phyloP scores from a whole-genome alignment of 2,329 filamentous ascomycete genomes.

The Parastagonospora avenae region DNA sequence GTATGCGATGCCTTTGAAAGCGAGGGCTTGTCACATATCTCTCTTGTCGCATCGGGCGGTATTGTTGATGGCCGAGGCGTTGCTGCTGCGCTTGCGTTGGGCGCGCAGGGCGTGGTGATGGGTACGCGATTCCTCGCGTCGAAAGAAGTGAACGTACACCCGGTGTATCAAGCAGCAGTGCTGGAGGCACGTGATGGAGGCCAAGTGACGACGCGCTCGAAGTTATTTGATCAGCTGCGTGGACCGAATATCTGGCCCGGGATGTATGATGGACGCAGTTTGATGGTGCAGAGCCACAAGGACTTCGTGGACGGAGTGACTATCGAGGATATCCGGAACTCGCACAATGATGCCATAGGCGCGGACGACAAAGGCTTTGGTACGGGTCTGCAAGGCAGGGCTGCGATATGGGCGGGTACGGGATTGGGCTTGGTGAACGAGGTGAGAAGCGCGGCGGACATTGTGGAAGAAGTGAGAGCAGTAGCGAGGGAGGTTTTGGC shows the following conservation, averaged over 20 bases:
- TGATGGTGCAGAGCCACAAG: slow-evolving; percentile 59
- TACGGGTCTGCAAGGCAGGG: slow-evolving; percentile 56
- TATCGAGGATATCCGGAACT: slow-evolving; percentile 50
- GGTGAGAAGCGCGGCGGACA: slow-evolving; percentile 56
- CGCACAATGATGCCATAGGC: slow-evolving; percentile 54
- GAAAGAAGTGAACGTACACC: slow-evolving; percentile 52
- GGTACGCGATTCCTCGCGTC: slow-evolving; percentile 68
- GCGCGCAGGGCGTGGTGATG: slow-evolving; percentile 61
- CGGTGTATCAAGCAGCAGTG: slow-evolving; percentile 54
- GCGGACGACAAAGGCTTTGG: slow-evolving; percentile 59
- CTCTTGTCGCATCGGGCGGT: slow-evolving; percentile 63
- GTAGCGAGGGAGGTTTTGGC: slow-evolving; percentile 35
- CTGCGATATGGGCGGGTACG: slow-evolving; percentile 62
- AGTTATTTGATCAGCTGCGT: slow-evolving; percentile 58
- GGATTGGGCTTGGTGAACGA: slow-evolving; percentile 63
- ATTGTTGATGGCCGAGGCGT: slow-evolving; percentile 65
- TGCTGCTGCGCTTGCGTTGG: slow-evolving; percentile 62
- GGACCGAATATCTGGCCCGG: slow-evolving; percentile 64
- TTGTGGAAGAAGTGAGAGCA: slow-evolving; percentile 53
- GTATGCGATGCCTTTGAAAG: slow-evolving; percentile 54
- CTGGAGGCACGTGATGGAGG: slow-evolving; percentile 57
- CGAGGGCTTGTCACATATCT: slow-evolving; percentile 24
- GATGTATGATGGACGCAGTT: slow-evolving; percentile 61
- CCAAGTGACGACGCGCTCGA: slow-evolving; percentile 54
- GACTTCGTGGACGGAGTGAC: slow-evolving; percentile 47